These are phyloP conservation scores for Trichoderma koningiopsis DNA, from an alignment of 2,329 filamentous ascomycete genomes.

Conservation along the genomic window DNA sequence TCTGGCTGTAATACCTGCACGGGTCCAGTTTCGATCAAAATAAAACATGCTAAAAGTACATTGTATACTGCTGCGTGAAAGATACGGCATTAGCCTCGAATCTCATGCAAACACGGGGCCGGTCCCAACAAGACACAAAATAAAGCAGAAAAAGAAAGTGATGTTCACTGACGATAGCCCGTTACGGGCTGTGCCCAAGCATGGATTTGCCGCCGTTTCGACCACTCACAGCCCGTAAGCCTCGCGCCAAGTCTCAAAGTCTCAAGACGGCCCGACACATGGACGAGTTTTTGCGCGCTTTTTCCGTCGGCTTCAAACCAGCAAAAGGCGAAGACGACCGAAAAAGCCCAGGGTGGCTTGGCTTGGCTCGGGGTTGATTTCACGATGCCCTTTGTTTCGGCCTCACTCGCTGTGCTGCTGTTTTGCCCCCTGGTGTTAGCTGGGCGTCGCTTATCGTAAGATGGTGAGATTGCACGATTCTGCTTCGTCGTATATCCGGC, in stretches of 20 bases:
- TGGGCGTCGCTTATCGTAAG: not conserved
- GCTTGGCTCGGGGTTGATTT: not conserved
- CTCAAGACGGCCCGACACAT: conserved; percentile 22
- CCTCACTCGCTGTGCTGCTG: not conserved
- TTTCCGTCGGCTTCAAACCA: conserved; percentile 9
- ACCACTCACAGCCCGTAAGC: conserved; percentile 6
- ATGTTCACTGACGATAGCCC: not conserved
- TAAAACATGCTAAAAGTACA: not conserved
- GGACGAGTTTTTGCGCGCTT: conserved; percentile 22
- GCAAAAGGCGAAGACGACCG: not conserved
- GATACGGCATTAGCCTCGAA: not conserved
- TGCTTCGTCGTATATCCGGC: not conserved
- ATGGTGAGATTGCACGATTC: conserved; percentile 5
- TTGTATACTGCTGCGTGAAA: not conserved
- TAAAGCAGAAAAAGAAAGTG: not conserved
- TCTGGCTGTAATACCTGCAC: not conserved
- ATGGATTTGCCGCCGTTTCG: conserved; percentile 1
- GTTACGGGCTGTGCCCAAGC: not conserved
- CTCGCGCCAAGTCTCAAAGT: conserved; percentile 23
- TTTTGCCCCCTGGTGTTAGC: not conserved
- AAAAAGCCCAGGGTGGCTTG: not conserved
- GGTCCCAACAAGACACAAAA: not conserved
- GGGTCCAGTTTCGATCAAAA: not conserved
- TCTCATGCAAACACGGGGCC: not conserved
- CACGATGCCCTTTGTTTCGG: conserved; percentile 14